Base-by-base conservation (phyloP, 768 basidiomycete genomes). In the Kwoniella botswanensis region DNA sequence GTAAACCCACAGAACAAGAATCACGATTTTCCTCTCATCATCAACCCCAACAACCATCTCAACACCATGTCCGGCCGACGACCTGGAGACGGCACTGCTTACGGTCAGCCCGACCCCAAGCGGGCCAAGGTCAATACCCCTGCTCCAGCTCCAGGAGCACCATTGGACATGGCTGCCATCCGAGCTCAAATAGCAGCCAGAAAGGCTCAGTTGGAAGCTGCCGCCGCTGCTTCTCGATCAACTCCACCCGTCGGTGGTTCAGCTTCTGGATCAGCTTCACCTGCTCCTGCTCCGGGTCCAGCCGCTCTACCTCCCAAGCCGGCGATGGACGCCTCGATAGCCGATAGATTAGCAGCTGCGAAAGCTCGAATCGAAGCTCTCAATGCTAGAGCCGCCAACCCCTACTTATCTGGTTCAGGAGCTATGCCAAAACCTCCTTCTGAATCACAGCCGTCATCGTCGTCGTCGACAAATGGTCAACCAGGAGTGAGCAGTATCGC, bases 351-450 rank as follows among this genome's bases (percentile, higher is more conserved):
- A 0, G 92, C 91, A 7, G 96, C 97, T 71, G 93, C 94, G 13
- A 93, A 92, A 83, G 87, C 90, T 46, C 88, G 91, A 64, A 93
- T 96, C 0, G 90, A 91, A 0, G 92, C 92, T 54, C 91, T 93
- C 44, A 91, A 92, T 79, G 91, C 87, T 66, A 90, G 90, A 75
- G 87, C 90, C 21, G 88, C 90, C 0, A 96, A 94, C 72, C 93
- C 93, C 0, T 95, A 96, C 86, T 90, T 94, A 11, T 77, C 72
- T 3, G 70, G 71, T 3, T 42, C 55, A 21, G 76, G 80, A 64
- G 74, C 76, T 4, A 74, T 74, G 70, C 74, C 76, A 17, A 73
- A 71, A 63, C 43, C 65, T 10, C 46, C 71, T 29, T 26, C 35
- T 10, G 18, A 42, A 41, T 42, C 35, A 52, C 63, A 46, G 17